These are phyloP conservation scores for Fusarium protoensiforme DNA, from an alignment of 2,329 filamentous ascomycete genomes.

Conservation along the genomic window DNA sequence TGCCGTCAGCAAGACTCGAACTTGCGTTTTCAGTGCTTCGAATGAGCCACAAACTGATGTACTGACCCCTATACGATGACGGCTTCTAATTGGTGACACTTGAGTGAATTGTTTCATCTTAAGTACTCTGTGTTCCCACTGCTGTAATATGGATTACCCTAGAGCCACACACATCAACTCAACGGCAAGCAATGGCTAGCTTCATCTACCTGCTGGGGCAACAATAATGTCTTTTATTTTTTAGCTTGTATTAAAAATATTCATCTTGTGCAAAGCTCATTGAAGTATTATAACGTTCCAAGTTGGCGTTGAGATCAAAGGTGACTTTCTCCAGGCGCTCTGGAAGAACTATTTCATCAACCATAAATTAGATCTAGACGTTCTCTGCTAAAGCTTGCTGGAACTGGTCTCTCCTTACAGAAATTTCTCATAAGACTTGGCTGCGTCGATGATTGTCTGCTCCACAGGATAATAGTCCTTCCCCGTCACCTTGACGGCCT, in stretches of 20 bases:
- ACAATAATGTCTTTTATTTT: not conserved
- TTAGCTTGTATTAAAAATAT: fast-evolving
- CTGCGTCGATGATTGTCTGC: slow-evolving; percentile 37
- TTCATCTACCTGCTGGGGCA: not conserved
- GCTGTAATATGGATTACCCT: not conserved
- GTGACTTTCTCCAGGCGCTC: not conserved
- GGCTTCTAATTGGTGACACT: slow-evolving; percentile 20
- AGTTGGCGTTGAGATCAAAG: not conserved
- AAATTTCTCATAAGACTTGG: slow-evolving; percentile 34
- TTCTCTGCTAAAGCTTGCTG: not conserved
- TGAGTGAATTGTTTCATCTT: not conserved
- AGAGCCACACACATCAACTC: not conserved
- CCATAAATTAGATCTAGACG: not conserved
- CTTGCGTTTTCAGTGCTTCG: slow-evolving; percentile 38
- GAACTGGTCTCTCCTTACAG: slow-evolving; percentile 6
- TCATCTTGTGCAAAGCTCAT: fast-evolving
- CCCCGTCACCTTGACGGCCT: slow-evolving; percentile 28
- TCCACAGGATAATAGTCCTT: slow-evolving; percentile 30
- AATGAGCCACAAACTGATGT: slow-evolving; percentile 37
- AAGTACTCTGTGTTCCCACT: not conserved
- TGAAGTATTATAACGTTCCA: not conserved
- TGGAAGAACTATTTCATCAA: not conserved
- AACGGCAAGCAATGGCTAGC: not conserved
- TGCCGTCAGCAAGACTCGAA: slow-evolving; percentile 40
- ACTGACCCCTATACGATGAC: slow-evolving; percentile 42